A percentile compares a stretch with the other conserved stretches of the same genome.
These are phyloP conservation scores for Cyathus pygmaeus DNA, from an alignment of 1,284 basidiomycete species.

Conservation along the genomic window DNA sequence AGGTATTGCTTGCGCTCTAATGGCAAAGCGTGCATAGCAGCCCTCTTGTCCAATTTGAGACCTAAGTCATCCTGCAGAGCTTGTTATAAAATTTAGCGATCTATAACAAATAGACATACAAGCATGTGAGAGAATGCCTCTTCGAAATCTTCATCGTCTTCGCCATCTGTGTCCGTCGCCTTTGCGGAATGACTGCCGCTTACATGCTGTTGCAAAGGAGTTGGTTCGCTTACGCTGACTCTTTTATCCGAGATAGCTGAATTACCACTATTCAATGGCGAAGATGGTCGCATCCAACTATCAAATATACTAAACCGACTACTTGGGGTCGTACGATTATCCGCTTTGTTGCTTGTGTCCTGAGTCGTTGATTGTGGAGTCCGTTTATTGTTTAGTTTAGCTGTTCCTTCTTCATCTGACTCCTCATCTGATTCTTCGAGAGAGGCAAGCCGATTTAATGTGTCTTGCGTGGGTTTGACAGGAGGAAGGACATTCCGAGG, in stretches of 20 bases:
- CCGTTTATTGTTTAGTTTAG: conserved; percentile 50
- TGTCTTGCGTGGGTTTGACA: conserved; percentile 61
- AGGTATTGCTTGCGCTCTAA: conserved; percentile 76
- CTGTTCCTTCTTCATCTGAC: conserved; percentile 68
- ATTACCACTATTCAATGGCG: conserved; percentile 45
- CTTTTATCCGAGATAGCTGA: conserved; percentile 52
- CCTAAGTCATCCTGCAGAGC: conserved; percentile 68
- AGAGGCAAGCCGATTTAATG: conserved; percentile 59
- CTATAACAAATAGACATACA: conserved; percentile 51
- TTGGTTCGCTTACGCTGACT: conserved; percentile 75
- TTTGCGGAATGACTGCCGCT: background rate
- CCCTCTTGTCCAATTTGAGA: conserved; percentile 75
- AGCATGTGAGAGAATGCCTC: conserved; percentile 68
- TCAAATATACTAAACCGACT: conserved; percentile 73
- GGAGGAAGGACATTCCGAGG: conserved; percentile 61
- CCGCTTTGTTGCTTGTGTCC: conserved; percentile 7
- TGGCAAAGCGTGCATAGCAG: conserved; percentile 73
- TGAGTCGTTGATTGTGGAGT: conserved; percentile 2
- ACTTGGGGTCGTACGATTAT: conserved; percentile 62
- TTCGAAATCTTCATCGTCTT: conserved; percentile 42
- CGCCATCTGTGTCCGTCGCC: conserved; percentile 29
- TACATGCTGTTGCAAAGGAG: conserved; percentile 43
- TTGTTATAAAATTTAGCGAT: background rate
- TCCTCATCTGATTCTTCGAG: conserved; percentile 63
- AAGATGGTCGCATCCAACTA: conserved; percentile 61